Percentiles rank a stretch among this genome's conserved stretches.
Evolutionary conservation across 495 filamentous ascomycete species (phyloP).

Genomic region (Neurospora discreta): DNA sequence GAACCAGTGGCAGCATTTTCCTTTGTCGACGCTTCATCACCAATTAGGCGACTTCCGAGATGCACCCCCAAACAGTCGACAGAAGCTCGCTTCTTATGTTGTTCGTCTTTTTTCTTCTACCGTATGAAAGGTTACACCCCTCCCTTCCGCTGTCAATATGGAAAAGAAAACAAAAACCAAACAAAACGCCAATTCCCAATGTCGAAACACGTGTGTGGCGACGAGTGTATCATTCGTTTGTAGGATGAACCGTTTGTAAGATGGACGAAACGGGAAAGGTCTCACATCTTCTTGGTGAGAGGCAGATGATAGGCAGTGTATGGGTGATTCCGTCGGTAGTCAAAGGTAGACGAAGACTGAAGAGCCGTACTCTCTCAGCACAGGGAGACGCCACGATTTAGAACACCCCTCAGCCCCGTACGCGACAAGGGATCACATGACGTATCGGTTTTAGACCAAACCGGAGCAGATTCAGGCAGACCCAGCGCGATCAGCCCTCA

Average conservation of each 20-base stretch:
- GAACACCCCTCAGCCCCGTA: background rate
- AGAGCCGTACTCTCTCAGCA: background rate
- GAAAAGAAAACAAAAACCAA: background rate
- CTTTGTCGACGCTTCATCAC: constrained; percentile 20
- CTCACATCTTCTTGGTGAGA: background rate
- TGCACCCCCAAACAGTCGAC: background rate
- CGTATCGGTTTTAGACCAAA: background rate
- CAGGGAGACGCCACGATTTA: background rate
- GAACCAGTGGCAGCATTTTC: background rate
- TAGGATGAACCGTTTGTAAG: background rate
- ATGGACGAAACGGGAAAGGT: background rate
- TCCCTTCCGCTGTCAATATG: background rate
- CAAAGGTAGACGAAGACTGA: background rate
- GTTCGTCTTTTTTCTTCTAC: background rate
- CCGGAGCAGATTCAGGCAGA: background rate
- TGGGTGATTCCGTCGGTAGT: background rate
- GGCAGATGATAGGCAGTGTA: background rate
- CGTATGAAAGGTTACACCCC: background rate
- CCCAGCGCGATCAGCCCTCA: constrained; percentile 4
- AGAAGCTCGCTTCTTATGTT: background rate
- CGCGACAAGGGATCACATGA: background rate
- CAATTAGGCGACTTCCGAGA: background rate
- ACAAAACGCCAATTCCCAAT: background rate
- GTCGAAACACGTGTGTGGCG: background rate
- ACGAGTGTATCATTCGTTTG: background rate